These are phyloP conservation scores for Madurella mycetomatis DNA, from an alignment of 2,329 filamentous ascomycete species.

Conservation along the genomic window DNA sequence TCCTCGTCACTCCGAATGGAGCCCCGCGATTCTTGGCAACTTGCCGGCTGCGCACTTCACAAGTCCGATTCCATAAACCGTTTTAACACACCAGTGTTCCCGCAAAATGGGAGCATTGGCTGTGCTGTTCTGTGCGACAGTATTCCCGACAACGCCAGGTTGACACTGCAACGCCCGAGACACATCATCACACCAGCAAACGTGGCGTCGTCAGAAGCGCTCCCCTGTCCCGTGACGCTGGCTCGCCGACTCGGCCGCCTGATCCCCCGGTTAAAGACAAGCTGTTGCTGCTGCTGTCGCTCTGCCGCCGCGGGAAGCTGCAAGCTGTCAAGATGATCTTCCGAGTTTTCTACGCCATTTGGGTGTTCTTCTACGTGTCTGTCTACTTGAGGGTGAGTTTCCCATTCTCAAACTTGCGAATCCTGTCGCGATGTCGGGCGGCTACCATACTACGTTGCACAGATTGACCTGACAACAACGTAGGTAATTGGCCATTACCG, in stretches of 20 bases:
- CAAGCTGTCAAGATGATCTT: slow-evolving; percentile 1
- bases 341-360: neutral
- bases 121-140: neutral
- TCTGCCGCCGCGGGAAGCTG: neutral
- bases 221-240: neutral
- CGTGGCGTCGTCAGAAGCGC: neutral
- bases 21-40: too few relatives aligned
- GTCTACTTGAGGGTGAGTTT: slow-evolving; percentile 10
- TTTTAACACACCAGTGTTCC: neutral
- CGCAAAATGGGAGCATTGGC: neutral
- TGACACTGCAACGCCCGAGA: too few relatives aligned
- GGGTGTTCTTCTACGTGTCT: slow-evolving; percentile 4
- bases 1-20: too few relatives aligned
- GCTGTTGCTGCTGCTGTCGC: neutral
- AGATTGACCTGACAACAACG: neutral
- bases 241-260: neutral
- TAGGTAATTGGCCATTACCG: neutral
- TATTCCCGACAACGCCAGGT: neutral
- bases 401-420: neutral
- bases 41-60: too few relatives aligned
- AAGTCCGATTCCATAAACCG: too few relatives aligned
- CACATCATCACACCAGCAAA: neutral
- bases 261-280: neutral
- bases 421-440: neutral
- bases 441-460: neutral